These are phyloP conservation scores for Urtica urens DNA, from an alignment of 306 rosid species.

Conservation along the genomic window DNA sequence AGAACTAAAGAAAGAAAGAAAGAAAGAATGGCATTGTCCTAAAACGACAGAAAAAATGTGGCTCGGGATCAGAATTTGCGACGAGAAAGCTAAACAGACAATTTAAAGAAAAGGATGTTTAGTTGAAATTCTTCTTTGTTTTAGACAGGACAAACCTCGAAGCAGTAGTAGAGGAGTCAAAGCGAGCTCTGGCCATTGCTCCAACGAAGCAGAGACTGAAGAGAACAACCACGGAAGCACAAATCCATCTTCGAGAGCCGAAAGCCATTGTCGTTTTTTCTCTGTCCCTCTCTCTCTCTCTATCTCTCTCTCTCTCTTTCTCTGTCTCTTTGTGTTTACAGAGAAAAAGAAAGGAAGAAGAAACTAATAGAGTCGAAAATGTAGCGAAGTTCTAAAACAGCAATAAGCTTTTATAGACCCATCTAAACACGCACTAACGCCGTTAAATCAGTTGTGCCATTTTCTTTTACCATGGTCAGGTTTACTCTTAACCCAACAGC, in stretches of 20 bases:
- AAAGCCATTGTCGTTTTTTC: conserved; percentile 31
- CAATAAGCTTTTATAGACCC: neutral
- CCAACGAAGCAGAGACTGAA: conserved; percentile 31
- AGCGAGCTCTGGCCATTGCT: conserved; percentile 24
- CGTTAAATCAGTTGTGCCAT: neutral
- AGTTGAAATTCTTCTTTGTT: conserved; percentile 5
- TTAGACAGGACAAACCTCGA: neutral
- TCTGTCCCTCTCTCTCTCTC: neutral
- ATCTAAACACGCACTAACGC: neutral
- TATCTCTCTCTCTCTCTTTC: neutral
- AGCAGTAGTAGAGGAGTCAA: conserved; percentile 25
- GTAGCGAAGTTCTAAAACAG: neutral
- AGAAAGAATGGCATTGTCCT: neutral
- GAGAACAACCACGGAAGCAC: conserved; percentile 25
- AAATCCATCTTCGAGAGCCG: conserved; percentile 24
- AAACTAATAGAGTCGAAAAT: neutral
- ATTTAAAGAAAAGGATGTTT: neutral
- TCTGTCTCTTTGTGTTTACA: neutral
- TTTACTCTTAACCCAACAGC: conserved; percentile 22
- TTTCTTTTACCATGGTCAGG: conserved; percentile 9
- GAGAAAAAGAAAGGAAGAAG: neutral
- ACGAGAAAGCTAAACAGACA: neutral
- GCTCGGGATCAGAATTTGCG: neutral
- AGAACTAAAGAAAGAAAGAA: neutral
- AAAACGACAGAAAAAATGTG: neutral